Evolutionary conservation across 164 flowering plant genomes (phyloP), one percentile per base, ranked within the genome.

Genomic region (Vitis cinerea): DNA sequence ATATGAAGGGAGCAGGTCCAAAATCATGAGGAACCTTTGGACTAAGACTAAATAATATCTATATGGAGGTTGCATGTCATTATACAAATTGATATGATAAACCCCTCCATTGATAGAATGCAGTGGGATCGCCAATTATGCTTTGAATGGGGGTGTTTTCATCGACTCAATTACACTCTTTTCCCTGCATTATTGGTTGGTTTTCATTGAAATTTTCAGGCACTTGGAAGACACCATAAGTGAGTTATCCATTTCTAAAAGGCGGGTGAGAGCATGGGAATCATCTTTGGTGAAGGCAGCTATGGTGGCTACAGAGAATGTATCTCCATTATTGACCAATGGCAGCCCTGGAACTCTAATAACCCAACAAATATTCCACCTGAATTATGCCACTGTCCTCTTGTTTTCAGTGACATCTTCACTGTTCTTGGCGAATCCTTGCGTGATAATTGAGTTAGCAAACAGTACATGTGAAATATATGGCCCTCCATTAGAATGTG

Each of bases 251-350:
- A 58, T 23, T 58, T 58, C 61, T 0, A 10, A 58, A 58, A 58
- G 31, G 15, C 61, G 4, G 8, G 14, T 19, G 9, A 15, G 15
- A 15, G 30, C 9, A 23, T 19, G 61, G 30, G 61, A 15, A 55
- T 55, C 27, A 4, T 14, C 5, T 55, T 55, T 55, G 8, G 19
- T 37, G 44, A 37, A 37, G 0, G 44, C 4, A 4, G 44, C 44
- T 3, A 5, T 58, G 63, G 70, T 67, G 70, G 70, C 62, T 13
- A 67, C 70, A 56, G 69, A 54, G 48, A 66, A 66, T 54, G 51
- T 37, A 16, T 52, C 53, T 8, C 15, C 49, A 51, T 37, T 37
- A 37, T 9, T 49, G 71, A n/a, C 71, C 64, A 50, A 50, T 69
- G 58, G n/a, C 52, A 15, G 60, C 49, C 64, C 15, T 49, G 64